A percentile compares a stretch with the other conserved stretches of the same genome.
Conservation (phyloP, 352 stramenopile species). For the Phytopythium delawarense region DNA sequence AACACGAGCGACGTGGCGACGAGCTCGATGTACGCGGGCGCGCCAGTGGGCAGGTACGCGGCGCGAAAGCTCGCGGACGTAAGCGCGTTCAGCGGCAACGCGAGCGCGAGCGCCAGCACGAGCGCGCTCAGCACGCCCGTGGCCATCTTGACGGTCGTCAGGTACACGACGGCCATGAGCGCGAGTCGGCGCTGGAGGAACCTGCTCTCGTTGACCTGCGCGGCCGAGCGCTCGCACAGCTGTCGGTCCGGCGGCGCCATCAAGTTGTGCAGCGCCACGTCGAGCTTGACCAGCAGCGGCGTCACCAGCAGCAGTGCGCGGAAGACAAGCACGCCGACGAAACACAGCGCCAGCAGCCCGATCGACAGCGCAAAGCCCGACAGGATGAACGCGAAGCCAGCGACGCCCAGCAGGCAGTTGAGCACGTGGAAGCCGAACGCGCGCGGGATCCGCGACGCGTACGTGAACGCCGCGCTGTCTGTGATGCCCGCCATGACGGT, state of each 20-base stretch:
- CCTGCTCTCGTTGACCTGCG: slow-evolving; percentile 20
- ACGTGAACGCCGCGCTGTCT: neutral
- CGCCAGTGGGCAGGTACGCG: slow-evolving; percentile 24
- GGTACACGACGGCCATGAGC: slow-evolving; percentile 39
- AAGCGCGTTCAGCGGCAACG: slow-evolving; percentile 38
- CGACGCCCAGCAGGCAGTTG: slow-evolving; percentile 48
- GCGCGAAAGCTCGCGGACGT: slow-evolving; percentile 23
- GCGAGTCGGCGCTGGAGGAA: slow-evolving; percentile 20
- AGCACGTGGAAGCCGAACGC: slow-evolving; percentile 48
- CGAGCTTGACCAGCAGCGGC: slow-evolving; percentile 39
- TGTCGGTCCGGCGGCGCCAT: slow-evolving; percentile 35
- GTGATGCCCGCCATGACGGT: neutral
- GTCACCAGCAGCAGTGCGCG: slow-evolving; percentile 56
- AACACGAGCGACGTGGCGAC: slow-evolving; percentile 19
- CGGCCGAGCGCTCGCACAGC: slow-evolving; percentile 25
- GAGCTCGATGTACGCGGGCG: slow-evolving; percentile 20
- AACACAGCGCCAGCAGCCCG: slow-evolving; percentile 58
- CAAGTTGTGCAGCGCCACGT: slow-evolving; percentile 63
- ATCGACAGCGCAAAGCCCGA: slow-evolving; percentile 43
- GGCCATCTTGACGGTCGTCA: slow-evolving; percentile 35
- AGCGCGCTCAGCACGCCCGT: slow-evolving; percentile 31
- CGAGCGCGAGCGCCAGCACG: slow-evolving; percentile 32
- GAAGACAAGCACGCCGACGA: slow-evolving; percentile 57
- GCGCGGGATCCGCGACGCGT: slow-evolving; percentile 8
- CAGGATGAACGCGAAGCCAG: slow-evolving; percentile 49